Evolutionary conservation across 2,329 filamentous ascomycete genomes (phyloP), one percentile per base, ranked within the genome.

Genomic region (Colletotrichum tropicale): DNA sequence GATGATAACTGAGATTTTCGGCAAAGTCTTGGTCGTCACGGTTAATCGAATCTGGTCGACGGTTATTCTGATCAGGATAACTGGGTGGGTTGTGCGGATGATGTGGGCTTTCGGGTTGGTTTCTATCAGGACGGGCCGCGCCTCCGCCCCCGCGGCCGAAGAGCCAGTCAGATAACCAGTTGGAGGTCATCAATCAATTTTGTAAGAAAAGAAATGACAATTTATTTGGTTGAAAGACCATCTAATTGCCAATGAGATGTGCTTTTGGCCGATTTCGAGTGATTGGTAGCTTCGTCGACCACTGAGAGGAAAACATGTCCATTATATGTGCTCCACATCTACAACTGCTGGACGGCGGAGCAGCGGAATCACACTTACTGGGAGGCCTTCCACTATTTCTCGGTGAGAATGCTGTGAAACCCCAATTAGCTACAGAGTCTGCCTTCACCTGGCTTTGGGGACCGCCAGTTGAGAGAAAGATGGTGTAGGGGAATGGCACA

Each of bases 211-310:
- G 0, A 10, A 38, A 38, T 18, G 36, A 38, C 0, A 9, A 18
- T 1, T 0, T 16, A 43, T 0, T 43, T n/a, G 0, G 12, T 18
- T 1, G 4, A 1, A 43, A 12, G 9, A 6, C 38, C 2, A 43
- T 43, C 0, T n/a, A 8, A 0, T 21, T 52, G 38, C 43, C n/a
- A 21, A 52, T 13, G 43, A 52, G 9, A 13, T 8, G 43, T 52
- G 2, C 1, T 7, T 21, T 13, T 21, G 10, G n/a, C 43, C 6
- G 10, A 13, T 21, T 21, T 21, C 10, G n/a, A 21, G 10, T 52
- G 18, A 21, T 13, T 21, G 43, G n/a, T 52, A 52, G 43, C 12
- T 13, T 52, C 43, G 6, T 52, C 38, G 10, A 21, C n/a, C 43
- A 52, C n/a, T 52, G 13, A 13, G 43, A 52, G n/a, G n/a, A 21